Conservation (phyloP, 192 early-diverging fungal species). For the Coemansia sp. region DNA sequence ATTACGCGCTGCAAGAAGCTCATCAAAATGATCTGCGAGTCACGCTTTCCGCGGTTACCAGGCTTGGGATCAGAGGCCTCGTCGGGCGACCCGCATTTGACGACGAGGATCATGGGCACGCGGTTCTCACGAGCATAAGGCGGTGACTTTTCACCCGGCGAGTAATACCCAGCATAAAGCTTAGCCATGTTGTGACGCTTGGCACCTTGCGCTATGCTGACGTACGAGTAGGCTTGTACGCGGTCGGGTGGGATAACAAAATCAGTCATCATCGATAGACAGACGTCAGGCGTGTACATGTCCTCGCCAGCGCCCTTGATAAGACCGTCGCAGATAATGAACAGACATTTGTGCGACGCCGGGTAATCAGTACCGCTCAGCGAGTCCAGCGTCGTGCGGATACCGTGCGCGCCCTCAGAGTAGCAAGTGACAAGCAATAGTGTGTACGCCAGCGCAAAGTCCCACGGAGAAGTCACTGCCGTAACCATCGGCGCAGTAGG, state of each 20-base stretch:
- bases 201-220: conserved; percentile 83
- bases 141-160: conserved; percentile 66
- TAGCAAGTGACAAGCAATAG: conserved; percentile 93
- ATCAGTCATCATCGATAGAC: conserved; percentile 78
- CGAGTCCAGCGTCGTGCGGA: conserved; percentile 91
- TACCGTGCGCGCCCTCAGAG: conserved; percentile 93
- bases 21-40: conserved; percentile 99
- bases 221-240: conserved; percentile 82
- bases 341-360: conserved; percentile 95
- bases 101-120: conserved; percentile 93
- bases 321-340: conserved; percentile 96
- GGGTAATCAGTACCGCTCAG: conserved; percentile 88
- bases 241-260: conserved; percentile 92
- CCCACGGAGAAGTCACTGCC: conserved; percentile 36
- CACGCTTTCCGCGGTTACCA: conserved; percentile 98
- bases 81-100: conserved; percentile 87
- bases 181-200: conserved; percentile 97
- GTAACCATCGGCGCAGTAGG: conserved; percentile 10
- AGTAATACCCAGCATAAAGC: conserved; percentile 96
- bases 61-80: conserved; percentile 76
- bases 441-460: conserved; percentile 66
- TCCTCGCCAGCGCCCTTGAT: conserved; percentile 97
- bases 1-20: conserved; percentile 95
- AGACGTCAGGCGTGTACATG: conserved; percentile 87
- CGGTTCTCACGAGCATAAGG: conserved; percentile 78